Evolutionary conservation across 257 asterid genomes (phyloP).

Genomic region (Solanum sejunctum): DNA sequence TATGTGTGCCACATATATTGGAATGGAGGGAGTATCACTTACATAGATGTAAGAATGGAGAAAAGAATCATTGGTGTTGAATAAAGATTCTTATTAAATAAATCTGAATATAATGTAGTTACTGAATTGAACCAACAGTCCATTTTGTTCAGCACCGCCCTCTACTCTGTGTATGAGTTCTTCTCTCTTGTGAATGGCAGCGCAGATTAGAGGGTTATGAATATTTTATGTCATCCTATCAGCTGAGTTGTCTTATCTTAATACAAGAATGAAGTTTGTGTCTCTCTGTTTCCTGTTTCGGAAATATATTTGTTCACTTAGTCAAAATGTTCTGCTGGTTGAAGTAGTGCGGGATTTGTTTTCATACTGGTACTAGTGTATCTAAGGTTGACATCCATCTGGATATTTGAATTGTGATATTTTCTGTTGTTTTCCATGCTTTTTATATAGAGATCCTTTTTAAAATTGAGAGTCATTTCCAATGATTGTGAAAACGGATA

Average conservation of each 20-base stretch:
- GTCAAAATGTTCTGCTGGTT: background rate
- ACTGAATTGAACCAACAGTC: background rate
- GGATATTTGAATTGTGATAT: background rate
- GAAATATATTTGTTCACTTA: background rate
- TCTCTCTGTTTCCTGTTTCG: background rate
- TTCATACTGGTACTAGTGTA: background rate
- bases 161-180: background rate
- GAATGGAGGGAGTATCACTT: too few species aligned
- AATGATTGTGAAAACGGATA: background rate
- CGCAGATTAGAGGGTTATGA: background rate
- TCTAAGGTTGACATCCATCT: background rate
- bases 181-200: background rate
- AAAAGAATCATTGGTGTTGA: too few species aligned
- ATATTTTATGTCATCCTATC: background rate
- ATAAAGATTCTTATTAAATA: background rate
- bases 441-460: background rate
- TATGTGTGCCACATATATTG: too few species aligned
- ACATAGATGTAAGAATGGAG: too few species aligned
- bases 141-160: background rate
- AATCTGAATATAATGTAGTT: background rate
- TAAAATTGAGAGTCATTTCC: background rate
- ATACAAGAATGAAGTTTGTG: background rate
- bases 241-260: background rate
- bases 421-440: background rate
- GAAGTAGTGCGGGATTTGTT: background rate